These are phyloP conservation scores for Stylosanthes scabra DNA, from an alignment of 331 rosid genomes.

Conservation along the genomic window DNA sequence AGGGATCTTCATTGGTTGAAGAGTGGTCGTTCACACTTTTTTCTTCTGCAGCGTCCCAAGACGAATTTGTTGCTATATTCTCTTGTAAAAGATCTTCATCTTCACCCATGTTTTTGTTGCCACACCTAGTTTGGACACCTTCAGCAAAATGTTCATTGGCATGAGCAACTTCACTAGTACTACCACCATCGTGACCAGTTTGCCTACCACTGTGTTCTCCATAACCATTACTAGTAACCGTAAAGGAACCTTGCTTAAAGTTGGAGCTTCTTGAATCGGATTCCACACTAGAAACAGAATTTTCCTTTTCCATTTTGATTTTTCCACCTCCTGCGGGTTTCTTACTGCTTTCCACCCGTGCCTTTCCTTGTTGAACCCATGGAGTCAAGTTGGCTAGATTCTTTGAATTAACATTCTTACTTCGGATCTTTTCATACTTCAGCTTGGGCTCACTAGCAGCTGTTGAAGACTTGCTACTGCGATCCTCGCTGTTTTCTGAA, in stretches of 20 bases:
- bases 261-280: constrained; percentile 90
- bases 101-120: constrained; percentile 54
- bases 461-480: constrained; percentile 86
- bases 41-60: constrained; percentile 61
- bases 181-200: constrained; percentile 53
- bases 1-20: constrained; percentile 63
- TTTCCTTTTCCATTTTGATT: constrained; percentile 68
- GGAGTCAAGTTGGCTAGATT: constrained; percentile 52
- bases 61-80: constrained; percentile 50
- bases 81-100: constrained; percentile 60
- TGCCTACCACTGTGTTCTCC: constrained; percentile 66
- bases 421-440: constrained; percentile 48
- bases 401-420: constrained; percentile 51
- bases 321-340: constrained; percentile 70
- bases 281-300: constrained; percentile 80
- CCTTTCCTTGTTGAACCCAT: constrained; percentile 61
- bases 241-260: constrained; percentile 55
- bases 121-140: constrained; percentile 60
- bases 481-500: constrained; percentile 91
- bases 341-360: constrained; percentile 61
- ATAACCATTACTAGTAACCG: constrained; percentile 68
- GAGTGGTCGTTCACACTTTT: constrained; percentile 57
- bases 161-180: constrained; percentile 59
- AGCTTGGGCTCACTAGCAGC: constrained; percentile 84
- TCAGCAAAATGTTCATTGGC: constrained; percentile 56